These are phyloP conservation scores for Scortechinia acanthostroma DNA, from an alignment of 2,329 filamentous ascomycete genomes.

Conservation along the genomic window DNA sequence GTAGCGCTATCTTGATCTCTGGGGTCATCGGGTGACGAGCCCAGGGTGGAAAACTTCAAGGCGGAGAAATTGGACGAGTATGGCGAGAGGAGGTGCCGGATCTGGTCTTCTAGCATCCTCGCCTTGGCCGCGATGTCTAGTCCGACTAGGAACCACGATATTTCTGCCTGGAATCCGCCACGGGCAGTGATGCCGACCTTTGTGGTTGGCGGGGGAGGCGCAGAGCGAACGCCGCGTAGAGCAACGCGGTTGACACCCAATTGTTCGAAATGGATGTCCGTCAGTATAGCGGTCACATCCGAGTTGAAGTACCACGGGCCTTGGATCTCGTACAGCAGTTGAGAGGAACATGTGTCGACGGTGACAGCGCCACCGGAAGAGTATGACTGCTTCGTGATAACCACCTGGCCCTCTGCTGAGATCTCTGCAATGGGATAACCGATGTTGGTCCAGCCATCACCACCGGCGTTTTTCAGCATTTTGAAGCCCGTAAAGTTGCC, in stretches of 20 bases:
- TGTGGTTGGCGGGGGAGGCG: slow-evolving; percentile 19
- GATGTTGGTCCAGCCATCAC: slow-evolving; percentile 9
- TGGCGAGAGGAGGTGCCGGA: slow-evolving; percentile 22
- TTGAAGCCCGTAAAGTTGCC: slow-evolving; percentile 44
- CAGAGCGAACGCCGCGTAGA: slow-evolving; percentile 21
- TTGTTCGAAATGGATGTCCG: slow-evolving; percentile 33
- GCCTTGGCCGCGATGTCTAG: slow-evolving; percentile 33
- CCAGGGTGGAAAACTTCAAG: slow-evolving; percentile 22
- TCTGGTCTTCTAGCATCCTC: slow-evolving; percentile 29
- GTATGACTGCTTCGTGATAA: slow-evolving; percentile 21
- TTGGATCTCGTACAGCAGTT: slow-evolving; percentile 27
- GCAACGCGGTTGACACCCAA: slow-evolving; percentile 14
- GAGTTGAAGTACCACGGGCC: slow-evolving; percentile 22
- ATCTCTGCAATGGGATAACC: slow-evolving; percentile 29
- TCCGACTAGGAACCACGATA: slow-evolving; percentile 31
- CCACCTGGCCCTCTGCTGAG: slow-evolving; percentile 15
- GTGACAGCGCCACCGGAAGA: neutral
- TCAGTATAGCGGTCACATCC: slow-evolving; percentile 19
- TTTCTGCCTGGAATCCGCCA: slow-evolving; percentile 33
- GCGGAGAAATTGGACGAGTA: slow-evolving; percentile 18
- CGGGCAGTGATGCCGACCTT: slow-evolving; percentile 15
- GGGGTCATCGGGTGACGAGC: slow-evolving; percentile 24
- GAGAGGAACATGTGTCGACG: slow-evolving; percentile 15
- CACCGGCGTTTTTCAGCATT: slow-evolving; percentile 18
- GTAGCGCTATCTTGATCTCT: slow-evolving; percentile 36